Percentiles rank a stretch among this genome's conserved stretches.
phyloP scores from a whole-genome alignment of 2,329 filamentous ascomycete species.

The Trichoderma oligosporum region DNA sequence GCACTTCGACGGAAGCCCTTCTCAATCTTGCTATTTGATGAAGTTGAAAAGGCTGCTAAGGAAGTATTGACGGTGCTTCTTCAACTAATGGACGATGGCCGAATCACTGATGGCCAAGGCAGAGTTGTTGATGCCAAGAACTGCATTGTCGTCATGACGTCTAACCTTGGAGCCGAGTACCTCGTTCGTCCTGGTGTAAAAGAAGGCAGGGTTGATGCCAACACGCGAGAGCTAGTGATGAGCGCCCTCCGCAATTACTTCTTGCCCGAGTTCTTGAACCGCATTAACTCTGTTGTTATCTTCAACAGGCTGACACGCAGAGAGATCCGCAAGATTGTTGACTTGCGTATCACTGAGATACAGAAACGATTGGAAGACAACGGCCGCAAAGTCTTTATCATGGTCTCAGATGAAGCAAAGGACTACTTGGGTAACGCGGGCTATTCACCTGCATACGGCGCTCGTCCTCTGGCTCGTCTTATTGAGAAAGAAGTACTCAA shows the following conservation, averaged over 20 bases:
- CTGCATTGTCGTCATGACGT: conserved; percentile 99
- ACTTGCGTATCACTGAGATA: conserved; percentile 81
- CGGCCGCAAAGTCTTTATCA: conserved; percentile 77
- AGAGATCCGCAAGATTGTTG: conserved; percentile 95
- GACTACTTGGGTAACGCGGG: conserved; percentile 89
- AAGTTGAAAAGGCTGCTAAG: conserved; percentile 98
- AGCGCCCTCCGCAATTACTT: conserved; percentile 90
- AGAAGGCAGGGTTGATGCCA: conserved; percentile 80
- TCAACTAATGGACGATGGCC: conserved; percentile 99
- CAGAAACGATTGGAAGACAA: conserved; percentile 87
- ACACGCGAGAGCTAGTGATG: conserved; percentile 87
- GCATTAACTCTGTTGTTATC: conserved; percentile 93
- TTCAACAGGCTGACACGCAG: conserved; percentile 90
- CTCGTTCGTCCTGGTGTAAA: conserved; percentile 74
- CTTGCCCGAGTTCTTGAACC: conserved; percentile 96
- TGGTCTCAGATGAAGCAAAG: conserved; percentile 79
- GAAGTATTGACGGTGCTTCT: conserved; percentile 93
- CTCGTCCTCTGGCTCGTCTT: conserved; percentile 78
- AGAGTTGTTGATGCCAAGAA: conserved; percentile 92
- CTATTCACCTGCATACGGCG: conserved; percentile 94
- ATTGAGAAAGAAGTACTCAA: conserved; percentile 99
- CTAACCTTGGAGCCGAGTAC: conserved; percentile 91
- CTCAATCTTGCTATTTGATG: conserved; percentile 95
- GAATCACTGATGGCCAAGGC: conserved; percentile 97
- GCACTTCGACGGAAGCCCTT: conserved; percentile 90